A percentile compares a stretch with the other conserved stretches of the same genome.
Evolutionary conservation across 768 basidiomycete genomes (phyloP).

Genomic region (Pisolithus microcarpus): DNA sequence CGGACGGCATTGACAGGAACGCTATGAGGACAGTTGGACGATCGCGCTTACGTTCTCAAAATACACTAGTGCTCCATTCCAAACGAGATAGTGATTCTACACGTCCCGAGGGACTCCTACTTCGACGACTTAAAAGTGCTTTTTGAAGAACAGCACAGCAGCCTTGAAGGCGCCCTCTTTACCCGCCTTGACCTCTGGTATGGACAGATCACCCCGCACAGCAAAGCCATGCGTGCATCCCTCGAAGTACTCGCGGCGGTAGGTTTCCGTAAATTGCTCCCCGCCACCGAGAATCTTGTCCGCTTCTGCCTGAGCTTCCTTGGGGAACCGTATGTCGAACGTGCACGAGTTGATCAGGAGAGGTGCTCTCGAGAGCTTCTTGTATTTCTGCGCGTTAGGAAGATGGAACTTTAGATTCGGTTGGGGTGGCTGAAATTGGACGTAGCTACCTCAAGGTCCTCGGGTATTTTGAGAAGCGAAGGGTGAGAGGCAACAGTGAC

Average conservation of each 20-base stretch:
- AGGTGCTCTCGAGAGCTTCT: slow-evolving; percentile 39
- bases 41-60: too few species aligned
- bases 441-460: slow-evolving; percentile 50
- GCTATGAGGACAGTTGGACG: too few species aligned
- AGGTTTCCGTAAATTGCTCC: slow-evolving; percentile 41
- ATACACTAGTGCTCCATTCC: too few species aligned
- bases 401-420: background rate
- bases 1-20: too few species aligned
- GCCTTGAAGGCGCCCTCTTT: slow-evolving; percentile 59
- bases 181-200: slow-evolving; percentile 49
- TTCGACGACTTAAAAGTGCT: slow-evolving; percentile 17
- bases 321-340: slow-evolving; percentile 44
- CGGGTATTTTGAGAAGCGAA: slow-evolving; percentile 50
- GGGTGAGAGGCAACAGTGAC: slow-evolving; percentile 52
- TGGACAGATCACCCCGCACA: slow-evolving; percentile 37
- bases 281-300: slow-evolving; percentile 44
- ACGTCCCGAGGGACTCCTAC: too few species aligned
- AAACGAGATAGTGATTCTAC: too few species aligned
- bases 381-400: slow-evolving; percentile 38
- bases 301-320: slow-evolving; percentile 35
- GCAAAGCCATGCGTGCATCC: slow-evolving; percentile 52
- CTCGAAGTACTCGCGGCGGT: slow-evolving; percentile 41
- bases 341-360: slow-evolving; percentile 66
- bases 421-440: background rate
- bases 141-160: slow-evolving; percentile 47